Percentiles rank a stretch among this genome's conserved stretches.
phyloP scores from a whole-genome alignment of 192 early-diverging fungal genomes.

The Polychytrium aggregatum region DNA sequence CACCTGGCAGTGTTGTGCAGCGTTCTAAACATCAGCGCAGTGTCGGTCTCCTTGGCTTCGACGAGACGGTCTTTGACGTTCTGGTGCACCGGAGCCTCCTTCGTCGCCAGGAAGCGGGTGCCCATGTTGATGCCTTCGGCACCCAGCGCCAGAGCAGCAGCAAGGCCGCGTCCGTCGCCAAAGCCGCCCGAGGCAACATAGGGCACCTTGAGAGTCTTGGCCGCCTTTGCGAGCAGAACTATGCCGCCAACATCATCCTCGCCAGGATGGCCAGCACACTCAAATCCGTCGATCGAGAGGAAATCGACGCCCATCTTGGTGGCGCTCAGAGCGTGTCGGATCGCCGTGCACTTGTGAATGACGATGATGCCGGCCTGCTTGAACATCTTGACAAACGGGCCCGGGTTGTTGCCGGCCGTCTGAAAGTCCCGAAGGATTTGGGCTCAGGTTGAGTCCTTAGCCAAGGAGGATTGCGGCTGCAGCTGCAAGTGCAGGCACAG shows the following conservation, averaged over 20 bases:
- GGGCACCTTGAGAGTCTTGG: conserved; percentile 52
- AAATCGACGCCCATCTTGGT: conserved; percentile 53
- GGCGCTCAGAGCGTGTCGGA: conserved; percentile 58
- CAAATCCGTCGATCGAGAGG: conserved; percentile 71
- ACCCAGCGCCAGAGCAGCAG: conserved; percentile 38
- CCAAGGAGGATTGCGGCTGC: neutral
- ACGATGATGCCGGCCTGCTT: conserved; percentile 56
- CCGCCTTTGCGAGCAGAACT: conserved; percentile 62
- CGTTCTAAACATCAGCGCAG: conserved; percentile 59
- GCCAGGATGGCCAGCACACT: conserved; percentile 77
- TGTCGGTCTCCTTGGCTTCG: conserved; percentile 49
- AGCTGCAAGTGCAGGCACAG: neutral
- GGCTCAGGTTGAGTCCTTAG: neutral
- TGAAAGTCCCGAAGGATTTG: conserved; percentile 2
- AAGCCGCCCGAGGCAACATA: conserved; percentile 70
- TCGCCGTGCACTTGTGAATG: conserved; percentile 72
- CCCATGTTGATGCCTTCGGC: conserved; percentile 66
- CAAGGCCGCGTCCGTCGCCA: conserved; percentile 66
- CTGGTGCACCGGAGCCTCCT: conserved; percentile 59
- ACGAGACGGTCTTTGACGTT: conserved; percentile 69
- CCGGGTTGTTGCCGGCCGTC: conserved; percentile 77
- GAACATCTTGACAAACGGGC: conserved; percentile 58
- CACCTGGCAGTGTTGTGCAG: conserved; percentile 59
- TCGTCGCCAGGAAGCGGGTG: conserved; percentile 76
- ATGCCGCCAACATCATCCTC: conserved; percentile 68